Evolutionary conservation across 2,329 filamentous ascomycete genomes (phyloP).

Genomic region (Periglandula ipomoeae): DNA sequence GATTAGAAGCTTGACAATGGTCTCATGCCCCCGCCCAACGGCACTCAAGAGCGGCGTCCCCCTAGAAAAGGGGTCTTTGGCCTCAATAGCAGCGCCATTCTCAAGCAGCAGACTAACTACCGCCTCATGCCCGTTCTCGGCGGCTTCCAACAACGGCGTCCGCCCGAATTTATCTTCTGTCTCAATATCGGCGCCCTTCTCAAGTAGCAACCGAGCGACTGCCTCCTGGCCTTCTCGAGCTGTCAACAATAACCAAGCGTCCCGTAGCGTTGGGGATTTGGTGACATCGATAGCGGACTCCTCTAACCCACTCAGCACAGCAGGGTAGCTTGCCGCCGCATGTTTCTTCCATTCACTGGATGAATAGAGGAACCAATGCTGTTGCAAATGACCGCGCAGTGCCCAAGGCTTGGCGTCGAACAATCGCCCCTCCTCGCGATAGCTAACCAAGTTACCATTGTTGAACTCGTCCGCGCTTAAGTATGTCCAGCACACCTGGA

Average conservation of each 20-base stretch:
- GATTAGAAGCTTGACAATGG: no score
- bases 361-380: conserved; percentile 1
- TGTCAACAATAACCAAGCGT: no score
- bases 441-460: background rate
- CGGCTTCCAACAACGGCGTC: background rate
- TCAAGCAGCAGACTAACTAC: conserved; percentile 2
- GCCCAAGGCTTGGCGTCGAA: background rate
- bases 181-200: no score
- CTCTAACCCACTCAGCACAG: background rate
- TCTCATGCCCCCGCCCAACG: background rate
- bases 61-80: background rate
- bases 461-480: background rate
- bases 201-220: no score
- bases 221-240: no score
- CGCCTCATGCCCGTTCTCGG: background rate
- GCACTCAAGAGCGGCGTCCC: conserved; percentile 2
- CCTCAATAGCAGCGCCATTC: conserved; percentile 5
- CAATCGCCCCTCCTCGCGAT: background rate
- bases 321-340: background rate
- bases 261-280: conserved; percentile 5
- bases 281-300: conserved; percentile 3
- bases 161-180: no score
- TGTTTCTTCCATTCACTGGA: background rate
- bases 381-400: background rate
- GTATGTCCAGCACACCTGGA: conserved; percentile 6